Conservation (phyloP, 1,284 basidiomycete species). For the Ceratobasidium papillatum region DNA sequence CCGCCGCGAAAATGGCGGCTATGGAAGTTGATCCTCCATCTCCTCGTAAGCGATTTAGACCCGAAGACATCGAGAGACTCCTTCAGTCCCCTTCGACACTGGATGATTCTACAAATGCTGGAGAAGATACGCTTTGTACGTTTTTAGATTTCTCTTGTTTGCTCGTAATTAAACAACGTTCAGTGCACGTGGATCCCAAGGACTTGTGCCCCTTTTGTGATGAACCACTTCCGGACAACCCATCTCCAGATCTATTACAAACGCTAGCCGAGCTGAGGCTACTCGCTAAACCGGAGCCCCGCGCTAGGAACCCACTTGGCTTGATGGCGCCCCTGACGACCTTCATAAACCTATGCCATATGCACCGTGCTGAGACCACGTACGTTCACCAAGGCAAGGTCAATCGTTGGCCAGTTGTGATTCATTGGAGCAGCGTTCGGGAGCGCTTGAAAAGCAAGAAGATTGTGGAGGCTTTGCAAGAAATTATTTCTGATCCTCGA, state of each 20-base stretch:
- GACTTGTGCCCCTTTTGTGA: conserved; percentile 83
- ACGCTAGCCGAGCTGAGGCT: conserved; percentile 63
- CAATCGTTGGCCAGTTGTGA: conserved; percentile 76
- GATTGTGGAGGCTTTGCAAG: conserved; percentile 53
- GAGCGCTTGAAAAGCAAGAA: conserved; percentile 62
- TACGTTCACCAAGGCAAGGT: conserved; percentile 72
- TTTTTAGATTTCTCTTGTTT: not conserved
- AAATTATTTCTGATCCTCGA: conserved; percentile 61
- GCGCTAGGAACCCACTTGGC: conserved; percentile 73
- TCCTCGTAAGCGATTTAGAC: conserved; percentile 33
- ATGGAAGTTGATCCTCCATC: conserved; percentile 3
- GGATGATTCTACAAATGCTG: not conserved
- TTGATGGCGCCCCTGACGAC: conserved; percentile 67
- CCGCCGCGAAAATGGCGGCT: conserved; percentile 12
- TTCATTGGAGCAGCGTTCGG: conserved; percentile 67
- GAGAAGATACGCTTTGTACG: conserved; percentile 1
- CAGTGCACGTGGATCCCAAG: conserved; percentile 60
- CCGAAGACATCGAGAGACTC: conserved; percentile 27
- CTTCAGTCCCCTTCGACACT: not conserved
- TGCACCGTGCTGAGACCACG: conserved; percentile 75
- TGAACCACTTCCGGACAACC: conserved; percentile 65
- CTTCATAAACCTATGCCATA: conserved; percentile 74
- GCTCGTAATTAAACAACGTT: not conserved
- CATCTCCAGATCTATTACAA: conserved; percentile 65
- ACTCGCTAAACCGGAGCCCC: conserved; percentile 66